Base-by-base conservation (phyloP, 1,139 yeast genomes). In the Candida neerlandica region DNA sequence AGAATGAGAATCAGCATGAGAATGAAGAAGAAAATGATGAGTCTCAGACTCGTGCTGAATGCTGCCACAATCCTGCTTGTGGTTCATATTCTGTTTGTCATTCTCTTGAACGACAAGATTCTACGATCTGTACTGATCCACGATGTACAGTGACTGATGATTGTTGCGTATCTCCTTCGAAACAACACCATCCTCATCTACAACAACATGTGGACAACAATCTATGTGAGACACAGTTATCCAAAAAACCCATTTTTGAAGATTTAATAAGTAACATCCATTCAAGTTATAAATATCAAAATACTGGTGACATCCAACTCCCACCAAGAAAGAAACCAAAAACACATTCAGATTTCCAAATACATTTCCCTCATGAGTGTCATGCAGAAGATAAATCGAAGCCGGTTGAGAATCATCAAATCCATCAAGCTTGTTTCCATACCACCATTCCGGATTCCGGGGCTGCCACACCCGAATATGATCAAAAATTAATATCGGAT, bases 391-490 rank as follows among this genome's bases (percentile, higher is more conserved):
- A 52, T 42, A 47, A 43, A n/a, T 44, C 43, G 10, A 50, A 47
- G 35, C 44, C 59, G 18, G 27, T 44, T 2, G 46, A 50, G 14
- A 55, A 54, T 35, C 67, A 64, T 47, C 67, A 68, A 50, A 58
- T 69, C n/a, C 80, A 75, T 51, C 78, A 75, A 57, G 74, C 80
- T 4, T 75, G 77, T 53, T 76, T 76, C 54, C 80, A 76, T 51
- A 73, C 80, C 3, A 71, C 70, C 29, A 69, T 76, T 11, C 75
- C 77, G 7, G 54, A 45, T 21, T 33, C 50, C 5, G 30, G 27
- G n/a, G 27, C 29, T 40, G 11, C 33, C 11, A 37, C 45, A 3
- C n/a, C 45, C 2, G 34, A 51, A 7, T 51, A 52, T 12, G 45
- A 55, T 3, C 62, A 60, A 4, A 55, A 58, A 19, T 44, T 60